Conservation (phyloP, 2,329 filamentous ascomycete species). For the Seiridium cupressi region DNA sequence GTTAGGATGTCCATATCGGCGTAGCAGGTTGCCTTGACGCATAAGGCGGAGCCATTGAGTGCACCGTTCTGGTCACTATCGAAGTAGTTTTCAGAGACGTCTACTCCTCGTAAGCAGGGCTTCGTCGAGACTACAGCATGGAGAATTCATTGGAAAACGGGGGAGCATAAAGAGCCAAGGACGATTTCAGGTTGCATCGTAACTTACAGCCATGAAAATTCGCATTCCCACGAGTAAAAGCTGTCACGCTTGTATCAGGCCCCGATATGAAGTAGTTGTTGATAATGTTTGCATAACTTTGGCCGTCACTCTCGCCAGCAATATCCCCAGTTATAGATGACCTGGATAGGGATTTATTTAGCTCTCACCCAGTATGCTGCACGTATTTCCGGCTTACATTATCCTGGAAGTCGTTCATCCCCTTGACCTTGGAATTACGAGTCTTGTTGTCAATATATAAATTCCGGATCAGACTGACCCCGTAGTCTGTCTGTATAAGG, state of each 20-base stretch:
- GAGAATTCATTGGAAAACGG: no score
- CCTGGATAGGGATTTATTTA: constrained; percentile 29
- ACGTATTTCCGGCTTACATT: constrained; percentile 22
- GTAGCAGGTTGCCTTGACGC: constrained; percentile 40
- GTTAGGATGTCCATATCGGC: constrained; percentile 42
- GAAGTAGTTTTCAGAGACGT: constrained; percentile 50
- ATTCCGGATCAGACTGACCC: constrained; percentile 51
- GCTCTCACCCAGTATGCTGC: background rate
- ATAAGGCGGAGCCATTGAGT: constrained; percentile 45
- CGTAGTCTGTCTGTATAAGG: constrained; percentile 47
- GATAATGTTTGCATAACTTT: constrained; percentile 49
- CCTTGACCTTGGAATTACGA: constrained; percentile 56
- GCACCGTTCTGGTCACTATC: constrained; percentile 47
- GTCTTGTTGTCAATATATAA: constrained; percentile 58
- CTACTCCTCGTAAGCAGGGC: constrained; percentile 13
- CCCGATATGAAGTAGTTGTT: constrained; percentile 58
- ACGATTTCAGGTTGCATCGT: no score
- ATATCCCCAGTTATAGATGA: constrained; percentile 60
- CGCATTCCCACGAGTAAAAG: constrained; percentile 53
- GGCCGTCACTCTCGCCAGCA: constrained; percentile 45
- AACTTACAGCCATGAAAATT: constrained; percentile 48
- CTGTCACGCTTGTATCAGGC: constrained; percentile 44
- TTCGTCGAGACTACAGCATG: no score
- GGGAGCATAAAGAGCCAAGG: no score
- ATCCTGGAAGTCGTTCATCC: constrained; percentile 51